Conservation (phyloP, 1,284 basidiomycete species). For the Athelia psychrophila region DNA sequence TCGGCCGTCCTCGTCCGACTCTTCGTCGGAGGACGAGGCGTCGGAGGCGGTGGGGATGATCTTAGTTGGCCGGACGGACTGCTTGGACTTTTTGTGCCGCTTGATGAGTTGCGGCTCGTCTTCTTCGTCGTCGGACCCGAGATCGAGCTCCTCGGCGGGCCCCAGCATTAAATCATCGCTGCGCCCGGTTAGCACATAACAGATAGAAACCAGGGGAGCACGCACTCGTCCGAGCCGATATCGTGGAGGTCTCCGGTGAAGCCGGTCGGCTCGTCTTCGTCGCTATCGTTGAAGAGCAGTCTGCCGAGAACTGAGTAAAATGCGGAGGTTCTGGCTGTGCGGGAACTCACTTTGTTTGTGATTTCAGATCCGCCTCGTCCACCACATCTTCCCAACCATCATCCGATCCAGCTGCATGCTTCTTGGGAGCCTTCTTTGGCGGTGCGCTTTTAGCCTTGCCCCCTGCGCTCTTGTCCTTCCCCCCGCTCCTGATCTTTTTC, state of each 20-base stretch:
- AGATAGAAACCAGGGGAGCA: conserved; percentile 4
- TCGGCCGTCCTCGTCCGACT: conserved; percentile 47
- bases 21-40: conserved; percentile 33
- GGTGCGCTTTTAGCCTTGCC: conserved; percentile 12
- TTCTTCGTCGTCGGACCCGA: conserved; percentile 65
- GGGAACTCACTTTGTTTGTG: conserved; percentile 41
- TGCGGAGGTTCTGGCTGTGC: conserved; percentile 6
- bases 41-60: conserved; percentile 51
- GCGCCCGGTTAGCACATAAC: conserved; percentile 22
- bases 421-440: conserved; percentile 21
- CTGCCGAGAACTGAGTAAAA: conserved; percentile 21
- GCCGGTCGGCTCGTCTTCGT: conserved; percentile 41
- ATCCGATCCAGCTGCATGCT: conserved; percentile 20
- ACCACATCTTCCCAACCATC: conserved; percentile 68
- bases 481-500: conserved; percentile 31
- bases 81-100: conserved; percentile 52
- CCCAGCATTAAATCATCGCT: conserved; percentile 46
- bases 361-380: conserved; percentile 41
- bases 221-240: conserved; percentile 43
- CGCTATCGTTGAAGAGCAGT: conserved; percentile 48
- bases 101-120: conserved; percentile 32
- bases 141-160: conserved; percentile 63
- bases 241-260: conserved; percentile 47
- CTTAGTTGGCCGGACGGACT: conserved; percentile 43
- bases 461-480: conserved; percentile 24